Evolutionary conservation across 805 yeast genomes (phyloP), one percentile per base, ranked within the genome.

Genomic region (Teunomyces tritomae): DNA sequence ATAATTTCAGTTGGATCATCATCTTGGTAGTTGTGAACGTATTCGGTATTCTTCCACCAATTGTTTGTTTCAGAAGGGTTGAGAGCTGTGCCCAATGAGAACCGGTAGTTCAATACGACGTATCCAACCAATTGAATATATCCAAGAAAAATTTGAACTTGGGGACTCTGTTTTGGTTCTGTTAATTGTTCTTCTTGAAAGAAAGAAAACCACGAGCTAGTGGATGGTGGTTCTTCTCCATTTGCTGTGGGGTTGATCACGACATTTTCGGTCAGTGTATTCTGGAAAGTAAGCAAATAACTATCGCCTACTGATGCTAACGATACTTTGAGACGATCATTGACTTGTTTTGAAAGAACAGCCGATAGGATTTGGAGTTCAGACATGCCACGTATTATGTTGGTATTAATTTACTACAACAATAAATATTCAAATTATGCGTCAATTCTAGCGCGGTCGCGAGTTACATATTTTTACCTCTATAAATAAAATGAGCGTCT

Each of bases 111-210:
- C 28, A 68, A 61, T 7, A 70, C 67, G 10, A 68, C 65, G 35
- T 64, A 70, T 4, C 78, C 78, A 39, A 69, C 51, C 44, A 73
- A 50, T 52, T 73, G 78, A 17, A 71, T 49, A 50, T 71, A 64
- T 0, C 76, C 76, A 28, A 72, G 54, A 40, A 65, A 60, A 3
- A 71, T 52, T 5, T 50, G 16, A 5, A 28, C 30, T 6, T 28
- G 43, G 4, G 43, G 34, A 5, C 28, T 24, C 16, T n/a, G 27
- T 13, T 8, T 27, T 7, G 20, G 34, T n/a, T 20, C 43, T 10
- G 43, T 20, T 9, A 5, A 13, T 10, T 13, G 43, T 39, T 29
- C 34, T 28, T 30, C 34, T 45, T 33, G 26, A 17, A 45, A 45
- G 26, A 28, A 39, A 8, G 48, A 39, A 13, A 46, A 45, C 50